These are phyloP conservation scores for Colletotrichum destructivum DNA, from an alignment of 2,329 filamentous ascomycete genomes.

Conservation along the genomic window DNA sequence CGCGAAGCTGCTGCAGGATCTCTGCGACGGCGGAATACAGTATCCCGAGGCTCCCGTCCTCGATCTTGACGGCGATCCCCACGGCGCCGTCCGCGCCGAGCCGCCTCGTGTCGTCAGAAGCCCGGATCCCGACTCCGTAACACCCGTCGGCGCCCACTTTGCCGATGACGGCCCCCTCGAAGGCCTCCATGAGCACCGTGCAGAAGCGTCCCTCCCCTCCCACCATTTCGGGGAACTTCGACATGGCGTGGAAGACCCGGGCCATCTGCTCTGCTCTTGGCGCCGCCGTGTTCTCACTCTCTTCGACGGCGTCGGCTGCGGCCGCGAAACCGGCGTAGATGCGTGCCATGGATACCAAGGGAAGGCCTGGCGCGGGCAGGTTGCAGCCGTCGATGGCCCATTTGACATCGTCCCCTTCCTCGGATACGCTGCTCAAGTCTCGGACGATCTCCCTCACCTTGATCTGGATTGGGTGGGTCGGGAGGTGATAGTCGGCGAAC, in stretches of 20 bases:
- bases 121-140: conserved; percentile 61
- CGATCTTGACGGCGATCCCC: conserved; percentile 64
- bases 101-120: conserved; percentile 52
- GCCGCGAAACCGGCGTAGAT: conserved; percentile 56
- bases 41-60: conserved; percentile 61
- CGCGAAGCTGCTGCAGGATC: conserved; percentile 58
- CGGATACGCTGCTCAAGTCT: conserved; percentile 51
- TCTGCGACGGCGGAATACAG: conserved; percentile 61
- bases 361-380: conserved; percentile 60
- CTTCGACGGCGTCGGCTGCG: conserved; percentile 46
- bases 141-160: conserved; percentile 66
- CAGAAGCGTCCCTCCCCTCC: conserved; percentile 63
- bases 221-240: conserved; percentile 58
- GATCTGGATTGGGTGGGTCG: conserved; percentile 56
- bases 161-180: conserved; percentile 56
- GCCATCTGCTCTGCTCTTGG: conserved; percentile 47
- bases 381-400: conserved; percentile 66
- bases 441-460: conserved; percentile 55
- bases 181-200: conserved; percentile 60
- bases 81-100: conserved; percentile 56
- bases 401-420: conserved; percentile 45
- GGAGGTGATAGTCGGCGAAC: conserved; percentile 53
- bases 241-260: conserved; percentile 60
- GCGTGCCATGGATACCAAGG: conserved; percentile 53
- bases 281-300: neutral